phyloP scores from a whole-genome alignment of 2,329 filamentous ascomycete species.

The Colletotrichum somersetense region DNA sequence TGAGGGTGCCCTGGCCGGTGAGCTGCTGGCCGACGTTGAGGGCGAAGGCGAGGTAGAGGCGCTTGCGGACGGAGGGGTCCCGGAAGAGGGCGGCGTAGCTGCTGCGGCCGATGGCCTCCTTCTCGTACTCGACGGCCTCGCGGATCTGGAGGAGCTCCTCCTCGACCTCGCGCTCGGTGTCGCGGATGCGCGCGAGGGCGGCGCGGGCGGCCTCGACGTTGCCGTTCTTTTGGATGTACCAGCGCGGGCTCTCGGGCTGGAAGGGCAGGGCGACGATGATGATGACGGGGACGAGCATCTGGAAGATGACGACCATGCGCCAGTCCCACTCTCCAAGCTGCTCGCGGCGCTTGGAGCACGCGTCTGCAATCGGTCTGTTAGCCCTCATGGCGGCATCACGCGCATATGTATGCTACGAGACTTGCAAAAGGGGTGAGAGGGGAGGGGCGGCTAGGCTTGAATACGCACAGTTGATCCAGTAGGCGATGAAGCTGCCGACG shows the following conservation, averaged over 20 bases:
- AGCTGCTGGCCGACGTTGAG: slow-evolving; percentile 80
- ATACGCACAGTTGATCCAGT: slow-evolving; percentile 62
- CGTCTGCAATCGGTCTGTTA: slow-evolving; percentile 49
- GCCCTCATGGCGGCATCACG: not conserved
- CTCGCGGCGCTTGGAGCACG: slow-evolving; percentile 66
- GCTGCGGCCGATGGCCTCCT: slow-evolving; percentile 69
- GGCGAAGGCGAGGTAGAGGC: slow-evolving; percentile 73
- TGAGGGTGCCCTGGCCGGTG: slow-evolving; percentile 79
- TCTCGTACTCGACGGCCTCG: slow-evolving; percentile 78
- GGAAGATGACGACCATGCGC: slow-evolving; percentile 80
- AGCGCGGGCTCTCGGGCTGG: slow-evolving; percentile 76
- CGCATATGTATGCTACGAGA: not conserved
- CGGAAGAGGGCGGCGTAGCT: slow-evolving; percentile 77
- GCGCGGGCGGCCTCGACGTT: slow-evolving; percentile 71
- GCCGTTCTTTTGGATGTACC: slow-evolving; percentile 73
- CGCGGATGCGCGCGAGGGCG: slow-evolving; percentile 71
- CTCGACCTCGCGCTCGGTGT: slow-evolving; percentile 74
- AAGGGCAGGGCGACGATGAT: slow-evolving; percentile 74
- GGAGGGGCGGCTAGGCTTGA: not conserved
- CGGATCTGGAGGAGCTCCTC: slow-evolving; percentile 74
- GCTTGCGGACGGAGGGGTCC: slow-evolving; percentile 75
- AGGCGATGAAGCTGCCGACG: slow-evolving; percentile 67
- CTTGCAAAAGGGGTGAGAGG: not conserved
- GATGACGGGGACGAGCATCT: slow-evolving; percentile 74
- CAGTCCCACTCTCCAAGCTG: slow-evolving; percentile 78